Percentiles rank a stretch among this genome's conserved stretches.
Evolutionary conservation across 78 protist genomes (phyloP).

Genomic region (Protostelium mycophagum): DNA sequence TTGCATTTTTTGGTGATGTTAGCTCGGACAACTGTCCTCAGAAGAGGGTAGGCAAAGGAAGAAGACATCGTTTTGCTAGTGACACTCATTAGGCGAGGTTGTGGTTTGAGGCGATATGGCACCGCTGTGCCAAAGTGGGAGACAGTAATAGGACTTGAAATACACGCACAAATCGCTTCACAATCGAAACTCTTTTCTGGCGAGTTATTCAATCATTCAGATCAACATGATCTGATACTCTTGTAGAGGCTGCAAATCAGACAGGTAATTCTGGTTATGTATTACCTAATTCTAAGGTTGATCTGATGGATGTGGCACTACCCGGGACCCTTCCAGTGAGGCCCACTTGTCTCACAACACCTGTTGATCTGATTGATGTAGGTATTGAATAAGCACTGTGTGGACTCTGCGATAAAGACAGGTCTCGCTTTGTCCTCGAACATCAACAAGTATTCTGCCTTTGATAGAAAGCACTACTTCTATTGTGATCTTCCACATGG

Average conservation of each 20-base stretch:
- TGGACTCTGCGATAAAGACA: slow-evolving; percentile 70
- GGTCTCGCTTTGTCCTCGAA: slow-evolving; percentile 55
- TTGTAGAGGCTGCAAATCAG: background rate
- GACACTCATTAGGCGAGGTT: too few species aligned
- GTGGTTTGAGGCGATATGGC: too few species aligned
- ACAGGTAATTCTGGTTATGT: slow-evolving; percentile 35
- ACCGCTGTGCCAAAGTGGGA: too few species aligned
- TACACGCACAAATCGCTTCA: slow-evolving; percentile 50
- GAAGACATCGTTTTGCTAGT: too few species aligned
- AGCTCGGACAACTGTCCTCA: too few species aligned
- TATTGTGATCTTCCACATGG: slow-evolving; percentile 84
- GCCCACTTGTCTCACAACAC: background rate
- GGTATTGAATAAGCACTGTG: slow-evolving; percentile 54
- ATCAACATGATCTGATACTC: background rate
- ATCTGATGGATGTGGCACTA: slow-evolving; percentile 42
- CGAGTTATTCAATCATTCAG: background rate
- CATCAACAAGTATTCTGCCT: slow-evolving; percentile 33
- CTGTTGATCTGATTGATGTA: background rate
- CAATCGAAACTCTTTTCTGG: slow-evolving; percentile 53
- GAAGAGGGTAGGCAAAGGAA: too few species aligned
- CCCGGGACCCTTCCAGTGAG: slow-evolving; percentile 48
- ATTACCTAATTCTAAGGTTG: slow-evolving; percentile 38
- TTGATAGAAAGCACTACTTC: slow-evolving; percentile 88
- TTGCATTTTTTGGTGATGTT: too few species aligned
- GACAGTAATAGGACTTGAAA: slow-evolving; percentile 47